These are phyloP conservation scores for Mycena latifolia DNA, from an alignment of 768 basidiomycete genomes.

Conservation along the genomic window DNA sequence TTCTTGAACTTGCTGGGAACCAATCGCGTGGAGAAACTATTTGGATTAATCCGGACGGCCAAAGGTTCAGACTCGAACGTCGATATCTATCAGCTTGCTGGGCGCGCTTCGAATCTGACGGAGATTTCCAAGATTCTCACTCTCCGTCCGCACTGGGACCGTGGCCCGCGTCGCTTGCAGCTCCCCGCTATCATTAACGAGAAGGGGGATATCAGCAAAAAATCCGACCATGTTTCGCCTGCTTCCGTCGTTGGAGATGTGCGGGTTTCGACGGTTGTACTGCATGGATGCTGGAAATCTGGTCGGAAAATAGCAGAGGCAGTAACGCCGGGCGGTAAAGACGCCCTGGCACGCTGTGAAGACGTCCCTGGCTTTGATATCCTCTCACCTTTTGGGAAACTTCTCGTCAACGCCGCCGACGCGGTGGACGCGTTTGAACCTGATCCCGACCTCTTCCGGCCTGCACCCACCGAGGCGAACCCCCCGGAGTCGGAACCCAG, in stretches of 20 bases:
- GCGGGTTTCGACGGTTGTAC: conserved; percentile 25
- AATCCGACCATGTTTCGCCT: conserved; percentile 51
- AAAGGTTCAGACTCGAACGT: conserved; percentile 48
- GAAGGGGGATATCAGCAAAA: conserved; percentile 37
- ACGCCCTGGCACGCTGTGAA: too few relatives aligned
- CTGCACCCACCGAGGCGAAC: background rate
- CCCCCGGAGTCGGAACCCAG: background rate
- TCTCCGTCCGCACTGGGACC: conserved; percentile 53
- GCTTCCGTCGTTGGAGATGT: conserved; percentile 49
- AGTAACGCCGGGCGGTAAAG: too few relatives aligned
- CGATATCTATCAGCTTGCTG: conserved; percentile 41
- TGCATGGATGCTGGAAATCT: too few relatives aligned
- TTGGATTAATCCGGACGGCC: conserved; percentile 50
- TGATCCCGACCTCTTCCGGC: background rate
- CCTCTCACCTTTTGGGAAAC: too few relatives aligned
- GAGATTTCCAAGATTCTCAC: conserved; percentile 50
- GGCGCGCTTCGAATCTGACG: conserved; percentile 44
- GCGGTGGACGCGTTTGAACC: too few relatives aligned
- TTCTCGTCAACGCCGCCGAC: too few relatives aligned
- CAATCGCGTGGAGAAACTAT: conserved; percentile 49
- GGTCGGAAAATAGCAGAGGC: too few relatives aligned
- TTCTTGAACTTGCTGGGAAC: conserved; percentile 53
- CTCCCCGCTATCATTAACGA: conserved; percentile 42
- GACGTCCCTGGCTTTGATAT: too few relatives aligned
- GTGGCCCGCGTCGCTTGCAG: conserved; percentile 47